A percentile compares a stretch with the other conserved stretches of the same genome.
Evolutionary conservation across 495 filamentous ascomycete genomes (phyloP).

Genomic region (Aspergillus mulundensis): DNA sequence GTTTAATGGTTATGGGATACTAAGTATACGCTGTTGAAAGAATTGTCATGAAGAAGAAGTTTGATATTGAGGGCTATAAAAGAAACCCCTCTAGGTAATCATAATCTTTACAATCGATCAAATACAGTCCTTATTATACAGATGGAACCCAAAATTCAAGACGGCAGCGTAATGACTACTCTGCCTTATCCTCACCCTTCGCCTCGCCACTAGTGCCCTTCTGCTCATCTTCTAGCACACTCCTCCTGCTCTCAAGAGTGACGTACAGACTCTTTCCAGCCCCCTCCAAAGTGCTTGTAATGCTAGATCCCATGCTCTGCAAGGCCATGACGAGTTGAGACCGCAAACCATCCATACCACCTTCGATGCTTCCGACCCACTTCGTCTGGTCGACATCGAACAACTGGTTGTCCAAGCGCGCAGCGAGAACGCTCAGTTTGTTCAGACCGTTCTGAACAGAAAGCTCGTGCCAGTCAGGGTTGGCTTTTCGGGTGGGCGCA

Average conservation of each 20-base stretch:
- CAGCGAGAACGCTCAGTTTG: slow-evolving; percentile 83
- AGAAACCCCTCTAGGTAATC: slow-evolving; percentile 11
- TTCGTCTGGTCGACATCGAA: slow-evolving; percentile 76
- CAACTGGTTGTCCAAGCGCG: slow-evolving; percentile 73
- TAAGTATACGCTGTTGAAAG: background rate
- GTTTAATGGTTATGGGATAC: background rate
- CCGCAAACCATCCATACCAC: slow-evolving; percentile 75
- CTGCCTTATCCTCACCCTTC: slow-evolving; percentile 28
- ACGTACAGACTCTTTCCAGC: slow-evolving; percentile 76
- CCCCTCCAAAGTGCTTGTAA: slow-evolving; percentile 71
- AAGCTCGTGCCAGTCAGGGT: slow-evolving; percentile 75
- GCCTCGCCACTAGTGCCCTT: slow-evolving; percentile 26
- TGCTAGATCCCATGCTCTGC: slow-evolving; percentile 66
- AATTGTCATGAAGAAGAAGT: background rate
- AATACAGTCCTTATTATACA: slow-evolving; percentile 36
- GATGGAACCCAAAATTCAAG: slow-evolving; percentile 18
- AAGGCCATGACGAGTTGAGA: slow-evolving; percentile 76
- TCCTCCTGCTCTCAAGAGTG: slow-evolving; percentile 73
- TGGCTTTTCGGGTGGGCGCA: slow-evolving; percentile 66
- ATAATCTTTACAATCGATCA: slow-evolving; percentile 17
- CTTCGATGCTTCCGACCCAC: slow-evolving; percentile 82
- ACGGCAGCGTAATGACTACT: slow-evolving; percentile 17
- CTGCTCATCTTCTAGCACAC: slow-evolving; percentile 71
- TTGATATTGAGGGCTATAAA: background rate
- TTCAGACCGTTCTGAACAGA: slow-evolving; percentile 72